Percentiles rank a stretch among this genome's conserved stretches.
Evolutionary conservation across 768 basidiomycete species (phyloP).

Genomic region (Lyophyllum shimeji): DNA sequence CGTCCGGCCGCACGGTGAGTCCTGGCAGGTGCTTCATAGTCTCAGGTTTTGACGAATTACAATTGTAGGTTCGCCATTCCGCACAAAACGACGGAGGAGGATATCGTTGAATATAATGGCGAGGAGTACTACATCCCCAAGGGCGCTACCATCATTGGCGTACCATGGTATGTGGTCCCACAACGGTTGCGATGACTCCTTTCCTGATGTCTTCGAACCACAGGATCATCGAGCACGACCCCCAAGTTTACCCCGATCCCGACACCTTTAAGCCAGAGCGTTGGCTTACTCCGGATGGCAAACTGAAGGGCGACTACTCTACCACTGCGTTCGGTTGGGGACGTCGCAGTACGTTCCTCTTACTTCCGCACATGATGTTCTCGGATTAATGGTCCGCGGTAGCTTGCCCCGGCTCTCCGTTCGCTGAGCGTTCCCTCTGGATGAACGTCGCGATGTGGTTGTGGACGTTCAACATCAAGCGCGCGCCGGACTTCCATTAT

Average conservation of each 20-base stretch:
- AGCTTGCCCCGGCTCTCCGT: constrained; percentile 8
- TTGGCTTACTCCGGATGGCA: constrained; percentile 3
- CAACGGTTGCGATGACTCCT: not conserved
- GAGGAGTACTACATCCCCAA: constrained; percentile 9
- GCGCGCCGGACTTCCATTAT: constrained; percentile 1
- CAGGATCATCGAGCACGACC: constrained; percentile 10
- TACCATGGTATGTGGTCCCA: not conserved
- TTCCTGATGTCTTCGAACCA: not conserved
- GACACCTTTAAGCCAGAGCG: constrained; percentile 5
- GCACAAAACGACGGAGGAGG: constrained; percentile 5
- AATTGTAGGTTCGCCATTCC: constrained; percentile 3
- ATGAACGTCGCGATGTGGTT: constrained; percentile 5
- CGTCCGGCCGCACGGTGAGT: constrained; percentile 3
- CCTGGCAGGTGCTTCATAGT: not conserved
- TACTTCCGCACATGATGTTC: not conserved
- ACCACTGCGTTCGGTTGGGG: constrained; percentile 9
- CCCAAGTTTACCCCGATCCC: constrained; percentile 1
- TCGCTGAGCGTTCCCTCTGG: constrained; percentile 9
- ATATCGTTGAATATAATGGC: constrained; percentile 7
- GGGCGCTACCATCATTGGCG: constrained; percentile 5
- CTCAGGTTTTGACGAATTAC: not conserved
- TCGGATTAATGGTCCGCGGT: not conserved
- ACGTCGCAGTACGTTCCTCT: constrained; percentile 2
- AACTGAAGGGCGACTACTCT: constrained; percentile 7
- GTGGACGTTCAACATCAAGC: constrained; percentile 8